Conservation (phyloP, 805 yeast genomes). For the Pichia manshurica region DNA sequence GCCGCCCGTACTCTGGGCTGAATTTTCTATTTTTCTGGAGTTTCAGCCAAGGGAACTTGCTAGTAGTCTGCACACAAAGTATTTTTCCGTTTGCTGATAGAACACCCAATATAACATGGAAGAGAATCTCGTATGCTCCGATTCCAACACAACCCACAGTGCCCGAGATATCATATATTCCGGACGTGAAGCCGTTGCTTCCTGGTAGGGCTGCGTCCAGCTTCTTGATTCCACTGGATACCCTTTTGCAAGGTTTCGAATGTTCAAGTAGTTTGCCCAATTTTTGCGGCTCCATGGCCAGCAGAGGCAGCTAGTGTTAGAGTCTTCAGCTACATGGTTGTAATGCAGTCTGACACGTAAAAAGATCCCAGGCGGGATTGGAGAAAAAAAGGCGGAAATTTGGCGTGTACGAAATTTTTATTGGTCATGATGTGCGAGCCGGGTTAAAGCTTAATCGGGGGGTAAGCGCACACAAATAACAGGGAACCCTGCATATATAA, state of each 20-base stretch:
- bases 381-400: no score
- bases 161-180: constrained; percentile 26
- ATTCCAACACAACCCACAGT: constrained; percentile 22
- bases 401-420: no score
- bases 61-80: constrained; percentile 15
- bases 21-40: constrained; percentile 11
- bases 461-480: no score
- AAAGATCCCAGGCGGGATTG: no score
- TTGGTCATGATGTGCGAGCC: no score
- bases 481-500: no score
- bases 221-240: constrained; percentile 17
- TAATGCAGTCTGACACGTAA: no score
- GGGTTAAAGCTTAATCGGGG: no score
- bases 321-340: no score
- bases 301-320: no score
- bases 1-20: not conserved
- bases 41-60: constrained; percentile 26
- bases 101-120: constrained; percentile 15
- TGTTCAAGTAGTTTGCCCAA: no score
- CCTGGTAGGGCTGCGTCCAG: constrained; percentile 20
- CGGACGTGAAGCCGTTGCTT: constrained; percentile 20
- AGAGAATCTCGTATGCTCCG: constrained; percentile 27
- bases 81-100: constrained; percentile 4
- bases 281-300: not conserved
- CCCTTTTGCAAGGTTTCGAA: not conserved